Evolutionary conservation across 192 early-diverging fungal genomes (phyloP), one percentile per base, ranked within the genome.

Genomic region (Rhizoclosmatium sp.): DNA sequence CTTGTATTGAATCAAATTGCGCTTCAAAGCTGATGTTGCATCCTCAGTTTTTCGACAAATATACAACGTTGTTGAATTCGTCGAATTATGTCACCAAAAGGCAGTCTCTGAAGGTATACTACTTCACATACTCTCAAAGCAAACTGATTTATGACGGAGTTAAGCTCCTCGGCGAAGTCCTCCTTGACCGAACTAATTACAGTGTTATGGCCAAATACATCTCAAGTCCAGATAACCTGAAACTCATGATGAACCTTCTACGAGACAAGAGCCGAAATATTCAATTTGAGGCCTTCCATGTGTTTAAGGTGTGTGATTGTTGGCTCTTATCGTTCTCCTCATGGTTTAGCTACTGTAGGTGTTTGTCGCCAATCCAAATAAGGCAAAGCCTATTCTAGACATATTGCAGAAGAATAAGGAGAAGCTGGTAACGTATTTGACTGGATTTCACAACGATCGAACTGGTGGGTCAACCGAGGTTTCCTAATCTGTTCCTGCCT

Each of bases 281-380:
- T 78, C 98, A 99, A 86, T 99, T 98, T 85, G 98, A 99, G 85
- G 98, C 98, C 0, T 99, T 99, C 89, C 98, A 99, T 87, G 96
- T 99, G 44, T 99, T 99, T 88, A 99, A 99, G 91, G 94, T 95
- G 75, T 56, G 39, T 61, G 3, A n/a, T 3, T 47, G 7, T 54
- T 47, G 21, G 40, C 47, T 21, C 65, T 42, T 76, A 1, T n/a
- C 58, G 42, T 44, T 48, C 44, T 4, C 47, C 14, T 64, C 31
- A 23, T 45, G 31, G 31, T 31, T 31, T 31, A 31, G 31, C 31
- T 31, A 0, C 31, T 31, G 31, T 31, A 94, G 94, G 94, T 98
- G 49, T 99, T 99, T 89, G 96, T 98, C 2, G 98, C 98, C 62
- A 99, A 98, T 75, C 98, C 98, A 40, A 94, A 94, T 79, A 99